Evolutionary conservation across 257 asterid species (phyloP).

Genomic region (Solanum virginianum): DNA sequence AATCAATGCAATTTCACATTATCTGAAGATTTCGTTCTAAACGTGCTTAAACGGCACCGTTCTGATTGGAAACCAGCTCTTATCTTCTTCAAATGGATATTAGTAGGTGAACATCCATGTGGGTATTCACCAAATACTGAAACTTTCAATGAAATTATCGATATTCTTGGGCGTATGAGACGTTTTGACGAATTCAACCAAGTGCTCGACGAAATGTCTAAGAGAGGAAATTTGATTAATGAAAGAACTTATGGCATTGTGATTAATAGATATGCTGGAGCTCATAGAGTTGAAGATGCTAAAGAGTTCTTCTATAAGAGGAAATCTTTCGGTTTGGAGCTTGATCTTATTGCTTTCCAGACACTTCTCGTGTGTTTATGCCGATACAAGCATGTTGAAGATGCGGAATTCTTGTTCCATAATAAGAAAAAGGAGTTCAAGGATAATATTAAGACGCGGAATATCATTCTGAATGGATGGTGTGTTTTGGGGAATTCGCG

Average conservation of each 20-base stretch:
- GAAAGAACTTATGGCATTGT: slow-evolving; percentile 40
- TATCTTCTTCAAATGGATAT: slow-evolving; percentile 52
- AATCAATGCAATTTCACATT: slow-evolving; percentile 13
- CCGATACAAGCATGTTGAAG: slow-evolving; percentile 70
- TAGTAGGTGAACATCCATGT: not conserved
- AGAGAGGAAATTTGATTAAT: slow-evolving; percentile 19
- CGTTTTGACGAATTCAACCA: slow-evolving; percentile 35
- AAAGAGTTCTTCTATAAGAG: slow-evolving; percentile 34
- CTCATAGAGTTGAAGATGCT: slow-evolving; percentile 61
- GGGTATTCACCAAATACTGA: slow-evolving; percentile 16
- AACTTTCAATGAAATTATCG: slow-evolving; percentile 46
- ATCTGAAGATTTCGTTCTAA: slow-evolving; percentile 46
- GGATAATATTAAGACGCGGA: slow-evolving; percentile 58
- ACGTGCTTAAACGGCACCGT: slow-evolving; percentile 60
- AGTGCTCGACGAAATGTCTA: slow-evolving; percentile 77
- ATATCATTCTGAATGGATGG: slow-evolving; percentile 78
- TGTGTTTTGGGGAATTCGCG: slow-evolving; percentile 63
- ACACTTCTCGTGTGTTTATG: slow-evolving; percentile 65
- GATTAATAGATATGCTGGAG: slow-evolving; percentile 43
- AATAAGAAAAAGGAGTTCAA: slow-evolving; percentile 23
- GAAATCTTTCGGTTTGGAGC: slow-evolving; percentile 33
- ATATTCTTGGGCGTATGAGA: slow-evolving; percentile 48
- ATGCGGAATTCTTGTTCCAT: slow-evolving; percentile 54
- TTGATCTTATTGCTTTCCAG: slow-evolving; percentile 54
- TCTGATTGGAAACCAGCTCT: slow-evolving; percentile 71